Evolutionary conservation across 2,329 filamentous ascomycete genomes (phyloP).

Genomic region (Diaporthe longicolla): DNA sequence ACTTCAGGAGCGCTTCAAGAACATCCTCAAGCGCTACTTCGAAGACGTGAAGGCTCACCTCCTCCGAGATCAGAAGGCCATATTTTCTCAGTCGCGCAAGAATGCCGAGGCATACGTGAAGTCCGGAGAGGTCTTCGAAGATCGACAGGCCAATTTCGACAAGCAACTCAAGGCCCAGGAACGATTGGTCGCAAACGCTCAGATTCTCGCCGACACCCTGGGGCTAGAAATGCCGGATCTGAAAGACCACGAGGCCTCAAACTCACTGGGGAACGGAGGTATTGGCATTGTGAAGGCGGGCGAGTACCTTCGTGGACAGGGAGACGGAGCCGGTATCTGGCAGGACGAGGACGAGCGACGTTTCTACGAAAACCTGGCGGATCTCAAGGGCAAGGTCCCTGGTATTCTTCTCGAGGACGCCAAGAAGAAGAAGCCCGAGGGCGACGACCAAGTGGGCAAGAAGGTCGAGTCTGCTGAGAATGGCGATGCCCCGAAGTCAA

Average conservation of each 20-base stretch:
- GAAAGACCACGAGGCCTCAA: conserved; percentile 82
- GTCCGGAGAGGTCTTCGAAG: conserved; percentile 97
- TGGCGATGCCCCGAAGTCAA: conserved; percentile 63
- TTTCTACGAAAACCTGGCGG: conserved; percentile 97
- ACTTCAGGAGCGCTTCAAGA: conserved; percentile 87
- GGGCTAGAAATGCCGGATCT: conserved; percentile 95
- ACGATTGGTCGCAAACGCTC: conserved; percentile 89
- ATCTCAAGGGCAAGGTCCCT: conserved; percentile 95
- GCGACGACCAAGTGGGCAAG: conserved; percentile 86
- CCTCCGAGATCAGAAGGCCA: conserved; percentile 90
- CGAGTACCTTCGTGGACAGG: conserved; percentile 91
- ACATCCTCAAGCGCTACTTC: conserved; percentile 88
- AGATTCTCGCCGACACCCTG: conserved; percentile 89
- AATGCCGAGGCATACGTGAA: conserved; percentile 99
- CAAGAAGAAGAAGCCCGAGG: conserved; percentile 91
- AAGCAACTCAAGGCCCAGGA: conserved; percentile 94
- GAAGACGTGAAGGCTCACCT: conserved; percentile 93
- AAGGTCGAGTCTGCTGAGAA: conserved; percentile 72
- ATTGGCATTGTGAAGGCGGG: conserved; percentile 96
- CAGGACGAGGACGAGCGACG: conserved; percentile 98
- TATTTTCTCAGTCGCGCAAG: conserved; percentile 87
- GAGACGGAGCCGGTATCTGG: conserved; percentile 95
- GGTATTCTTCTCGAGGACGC: conserved; percentile 92
- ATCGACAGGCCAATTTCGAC: conserved; percentile 95
- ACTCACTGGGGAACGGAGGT: conserved; percentile 76